Conservation (phyloP, 164 flowering plant species). For the Platanus orientalis region DNA sequence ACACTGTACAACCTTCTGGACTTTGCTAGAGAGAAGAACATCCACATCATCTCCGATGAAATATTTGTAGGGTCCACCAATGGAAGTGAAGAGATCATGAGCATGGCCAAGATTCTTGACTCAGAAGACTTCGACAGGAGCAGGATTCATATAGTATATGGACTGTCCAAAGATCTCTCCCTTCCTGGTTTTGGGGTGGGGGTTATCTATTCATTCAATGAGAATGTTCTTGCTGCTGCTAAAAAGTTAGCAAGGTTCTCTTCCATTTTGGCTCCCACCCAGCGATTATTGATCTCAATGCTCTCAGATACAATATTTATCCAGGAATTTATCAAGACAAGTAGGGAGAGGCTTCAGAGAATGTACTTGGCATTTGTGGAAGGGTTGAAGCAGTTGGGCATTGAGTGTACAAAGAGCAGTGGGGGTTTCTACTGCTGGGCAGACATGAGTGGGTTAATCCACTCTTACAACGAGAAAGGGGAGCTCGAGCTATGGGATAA, state of each 20-base stretch:
- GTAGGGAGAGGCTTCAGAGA: slow-evolving; percentile 44
- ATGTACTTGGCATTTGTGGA: slow-evolving; percentile 42
- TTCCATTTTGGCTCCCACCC: slow-evolving; percentile 67
- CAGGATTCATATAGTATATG: slow-evolving; percentile 81
- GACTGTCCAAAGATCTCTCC: slow-evolving; percentile 73
- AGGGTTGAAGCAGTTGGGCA: slow-evolving; percentile 63
- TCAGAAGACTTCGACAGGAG: slow-evolving; percentile 54
- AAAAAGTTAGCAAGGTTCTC: slow-evolving; percentile 71
- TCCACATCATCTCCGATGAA: slow-evolving; percentile 83
- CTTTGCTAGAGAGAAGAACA: slow-evolving; percentile 88
- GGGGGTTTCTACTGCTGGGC: slow-evolving; percentile 96
- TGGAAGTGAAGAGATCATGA: slow-evolving; percentile 71
- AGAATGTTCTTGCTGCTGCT: slow-evolving; percentile 61
- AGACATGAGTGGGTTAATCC: slow-evolving; percentile 76
- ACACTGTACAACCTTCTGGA: slow-evolving; percentile 66
- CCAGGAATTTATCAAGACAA: slow-evolving; percentile 34
- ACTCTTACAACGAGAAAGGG: slow-evolving; percentile 88
- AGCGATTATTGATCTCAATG: slow-evolving; percentile 63
- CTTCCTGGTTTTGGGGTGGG: slow-evolving; percentile 71
- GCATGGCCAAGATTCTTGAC: slow-evolving; percentile 74
- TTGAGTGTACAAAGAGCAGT: slow-evolving; percentile 54
- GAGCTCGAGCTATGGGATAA: slow-evolving; percentile 77
- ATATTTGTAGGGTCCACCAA: slow-evolving; percentile 73
- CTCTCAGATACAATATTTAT: slow-evolving; percentile 65
- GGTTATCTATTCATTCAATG: slow-evolving; percentile 66